A percentile compares a stretch with the other conserved stretches of the same genome.
Conservation (phyloP, 768 basidiomycete species). For the Podaxis sp. region DNA sequence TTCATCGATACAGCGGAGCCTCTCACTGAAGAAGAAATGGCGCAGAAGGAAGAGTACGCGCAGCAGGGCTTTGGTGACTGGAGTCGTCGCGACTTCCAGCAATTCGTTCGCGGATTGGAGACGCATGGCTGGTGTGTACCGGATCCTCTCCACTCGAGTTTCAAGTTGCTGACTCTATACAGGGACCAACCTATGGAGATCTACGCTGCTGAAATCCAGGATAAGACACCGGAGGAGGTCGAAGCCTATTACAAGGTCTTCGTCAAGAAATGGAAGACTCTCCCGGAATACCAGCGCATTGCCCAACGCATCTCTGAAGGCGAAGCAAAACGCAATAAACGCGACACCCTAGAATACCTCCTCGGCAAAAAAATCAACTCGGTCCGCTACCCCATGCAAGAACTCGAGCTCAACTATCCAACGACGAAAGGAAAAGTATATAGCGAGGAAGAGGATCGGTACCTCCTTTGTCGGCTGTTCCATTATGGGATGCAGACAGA, state of each 20-base stretch:
- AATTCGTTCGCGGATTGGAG: slow-evolving; percentile 70
- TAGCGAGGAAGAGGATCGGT: slow-evolving; percentile 95
- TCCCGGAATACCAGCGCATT: slow-evolving; percentile 79
- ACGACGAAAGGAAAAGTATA: slow-evolving; percentile 97
- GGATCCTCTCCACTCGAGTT: not conserved
- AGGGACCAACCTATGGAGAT: slow-evolving; percentile 67
- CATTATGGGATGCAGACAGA: slow-evolving; percentile 89
- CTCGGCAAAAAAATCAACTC: slow-evolving; percentile 81
- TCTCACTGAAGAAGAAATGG: slow-evolving; percentile 84
- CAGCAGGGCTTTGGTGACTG: slow-evolving; percentile 85
- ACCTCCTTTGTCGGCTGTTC: slow-evolving; percentile 85
- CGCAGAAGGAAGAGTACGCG: slow-evolving; percentile 76
- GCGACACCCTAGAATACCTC: slow-evolving; percentile 76
- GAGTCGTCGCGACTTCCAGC: slow-evolving; percentile 93
- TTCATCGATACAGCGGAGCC: slow-evolving; percentile 93
- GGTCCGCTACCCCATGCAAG: slow-evolving; percentile 92
- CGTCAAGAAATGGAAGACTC: slow-evolving; percentile 85
- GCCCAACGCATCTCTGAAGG: slow-evolving; percentile 85
- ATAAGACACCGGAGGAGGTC: slow-evolving; percentile 80
- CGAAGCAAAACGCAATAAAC: slow-evolving; percentile 86
- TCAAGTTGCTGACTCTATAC: not conserved
- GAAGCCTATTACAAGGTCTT: slow-evolving; percentile 80
- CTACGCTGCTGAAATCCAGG: slow-evolving; percentile 81
- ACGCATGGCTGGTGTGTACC: slow-evolving; percentile 76
- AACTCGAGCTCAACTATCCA: slow-evolving; percentile 92